Evolutionary conservation across 2,329 filamentous ascomycete species (phyloP), one percentile per base, ranked within the genome.

Genomic region (Fusarium phyllophilum): DNA sequence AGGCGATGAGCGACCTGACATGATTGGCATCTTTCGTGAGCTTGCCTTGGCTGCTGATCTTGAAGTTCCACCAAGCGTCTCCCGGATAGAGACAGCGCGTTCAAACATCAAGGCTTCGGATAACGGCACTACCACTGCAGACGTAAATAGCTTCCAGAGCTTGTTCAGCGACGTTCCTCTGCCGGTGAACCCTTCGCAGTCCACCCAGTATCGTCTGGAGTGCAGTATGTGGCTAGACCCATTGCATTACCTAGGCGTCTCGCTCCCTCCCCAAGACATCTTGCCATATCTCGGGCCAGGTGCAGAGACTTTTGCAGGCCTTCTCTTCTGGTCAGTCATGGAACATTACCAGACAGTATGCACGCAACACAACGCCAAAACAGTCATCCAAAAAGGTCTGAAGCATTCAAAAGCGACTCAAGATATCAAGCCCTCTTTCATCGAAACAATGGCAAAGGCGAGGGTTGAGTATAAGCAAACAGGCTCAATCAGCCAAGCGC

Each of bases 311-410:
- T 55, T 68, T 0, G 55, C 55, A 0, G 66, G 66, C 0, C 41
- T 62, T 54, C 31, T 68, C 1, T 68, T 68, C 11, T 68, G 66
- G 66, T 68, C 66, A 1, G 64, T 68, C 3, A 68, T 68, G 66
- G 55, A 68, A 0, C 66, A 68, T 12, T 48, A 49, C 1, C 66
- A 68, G 22, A 49, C 41, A 5, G 15, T 38, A 5, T 68, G 66
- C 9, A 22, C n/a, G 0, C 41, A 12, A 2, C 60, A 63, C 13
- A 24, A 29, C 8, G 18, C 58, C 15, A 24, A 68, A 6, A 2
- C 12, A 1, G 6, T 26, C 12, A 39, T 61, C 6, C 42, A 52
- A 10, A 22, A 18, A 4, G 42, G 66, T 2, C 46, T 68, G 0
- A 24, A 24, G 8, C 66, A 68, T 20, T 68, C 55, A 8, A 38